Evolutionary conservation across 2,329 filamentous ascomycete species (phyloP).

Genomic region (Pestalotiopsis sp.): DNA sequence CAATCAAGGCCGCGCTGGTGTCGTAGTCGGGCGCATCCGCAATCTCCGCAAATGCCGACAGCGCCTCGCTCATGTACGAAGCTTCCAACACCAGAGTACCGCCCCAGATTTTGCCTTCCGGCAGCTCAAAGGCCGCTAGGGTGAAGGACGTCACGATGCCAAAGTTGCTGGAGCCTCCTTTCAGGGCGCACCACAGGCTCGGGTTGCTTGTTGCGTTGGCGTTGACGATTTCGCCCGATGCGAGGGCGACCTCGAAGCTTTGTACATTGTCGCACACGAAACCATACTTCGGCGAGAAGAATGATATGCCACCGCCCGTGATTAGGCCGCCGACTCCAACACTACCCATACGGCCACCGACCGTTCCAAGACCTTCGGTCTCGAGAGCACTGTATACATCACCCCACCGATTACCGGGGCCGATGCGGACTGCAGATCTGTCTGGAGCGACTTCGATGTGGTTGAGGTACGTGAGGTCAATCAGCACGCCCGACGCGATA

Average conservation of each 20-base stretch:
- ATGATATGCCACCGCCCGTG: background rate
- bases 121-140: conserved; percentile 11
- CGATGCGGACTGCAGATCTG: background rate
- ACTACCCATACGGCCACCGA: background rate
- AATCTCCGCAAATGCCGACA: background rate
- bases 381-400: background rate
- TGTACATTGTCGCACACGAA: background rate
- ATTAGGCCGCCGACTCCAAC: background rate
- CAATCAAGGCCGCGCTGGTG: background rate
- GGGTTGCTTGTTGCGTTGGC: conserved; percentile 35
- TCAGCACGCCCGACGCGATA: background rate
- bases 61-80: background rate
- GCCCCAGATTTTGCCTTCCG: conserved; percentile 6
- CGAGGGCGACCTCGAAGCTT: conserved; percentile 41
- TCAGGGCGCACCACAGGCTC: conserved; percentile 54
- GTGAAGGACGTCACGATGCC: conserved; percentile 37
- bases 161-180: conserved; percentile 47
- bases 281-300: background rate
- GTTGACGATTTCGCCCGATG: conserved; percentile 37
- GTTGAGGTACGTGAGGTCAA: background rate
- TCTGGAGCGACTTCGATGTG: background rate
- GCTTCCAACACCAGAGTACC: background rate
- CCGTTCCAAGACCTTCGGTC: background rate
- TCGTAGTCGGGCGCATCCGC: background rate
- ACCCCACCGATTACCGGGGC: background rate